phyloP scores from a whole-genome alignment of 352 stramenopile genomes.

The Albugo candida region DNA sequence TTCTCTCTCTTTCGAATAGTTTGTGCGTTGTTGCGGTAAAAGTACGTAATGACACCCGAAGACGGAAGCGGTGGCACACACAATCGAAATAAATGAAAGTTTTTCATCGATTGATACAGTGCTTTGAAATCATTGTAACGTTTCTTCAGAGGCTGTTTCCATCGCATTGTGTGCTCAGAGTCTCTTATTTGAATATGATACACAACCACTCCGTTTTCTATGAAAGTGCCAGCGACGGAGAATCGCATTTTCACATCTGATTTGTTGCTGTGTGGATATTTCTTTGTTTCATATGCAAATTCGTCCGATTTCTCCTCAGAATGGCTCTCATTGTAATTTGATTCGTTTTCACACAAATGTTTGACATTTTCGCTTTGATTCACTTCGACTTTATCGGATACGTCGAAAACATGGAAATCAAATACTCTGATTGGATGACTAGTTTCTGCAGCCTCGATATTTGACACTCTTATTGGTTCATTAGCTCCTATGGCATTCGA shows the following conservation, averaged over 20 bases:
- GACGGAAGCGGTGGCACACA: constrained; percentile 19
- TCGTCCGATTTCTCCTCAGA: constrained; percentile 2
- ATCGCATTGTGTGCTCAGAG: constrained; percentile 4
- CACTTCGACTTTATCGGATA: neutral
- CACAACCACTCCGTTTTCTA: constrained; percentile 14
- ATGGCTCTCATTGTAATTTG: neutral
- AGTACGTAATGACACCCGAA: constrained; percentile 20
- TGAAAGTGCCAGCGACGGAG: constrained; percentile 12
- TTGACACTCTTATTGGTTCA: too few species aligned
- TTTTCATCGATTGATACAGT: constrained; percentile 23
- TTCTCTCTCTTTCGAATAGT: constrained; percentile 21
- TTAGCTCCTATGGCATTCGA: too few species aligned
- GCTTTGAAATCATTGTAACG: constrained; percentile 37
- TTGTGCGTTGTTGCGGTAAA: constrained; percentile 23
- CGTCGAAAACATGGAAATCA: neutral
- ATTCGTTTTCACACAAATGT: neutral
- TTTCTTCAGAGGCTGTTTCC: constrained; percentile 8
- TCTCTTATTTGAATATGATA: constrained; percentile 22
- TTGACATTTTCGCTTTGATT: constrained; percentile 6
- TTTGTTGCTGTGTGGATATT: too few species aligned
- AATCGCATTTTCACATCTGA: constrained; percentile 1
- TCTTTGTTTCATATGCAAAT: constrained; percentile 7
- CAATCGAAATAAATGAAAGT: constrained; percentile 12
- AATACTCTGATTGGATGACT: too few species aligned
- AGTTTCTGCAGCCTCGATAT: too few species aligned